Base-by-base conservation (phyloP, 139 green algal species). In the Dunaliella sp. region DNA sequence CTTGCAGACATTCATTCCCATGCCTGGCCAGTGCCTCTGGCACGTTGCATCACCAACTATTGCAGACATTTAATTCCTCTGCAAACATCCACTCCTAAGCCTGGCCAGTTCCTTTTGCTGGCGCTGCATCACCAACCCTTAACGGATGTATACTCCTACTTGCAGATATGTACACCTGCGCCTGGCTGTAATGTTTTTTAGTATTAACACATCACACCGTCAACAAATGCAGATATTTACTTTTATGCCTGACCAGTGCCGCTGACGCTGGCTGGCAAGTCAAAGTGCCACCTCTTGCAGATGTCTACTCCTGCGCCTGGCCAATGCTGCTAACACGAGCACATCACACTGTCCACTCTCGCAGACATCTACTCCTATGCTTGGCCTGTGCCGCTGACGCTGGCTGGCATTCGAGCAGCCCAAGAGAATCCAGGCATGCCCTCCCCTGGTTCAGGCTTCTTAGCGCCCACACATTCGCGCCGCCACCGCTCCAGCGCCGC, bases 311-410 rank as follows among this genome's bases (percentile, higher is more conserved):
- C 2, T 48, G 38, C 1, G 80, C 79, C 1, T 90, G 87, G 87
- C 87, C 87, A 22, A 38, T 90, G 38, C 87, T 83, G 12, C 79
- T 90, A 3, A 85, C 83, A 31, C 33, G 76, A 28, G 35, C 59
- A 65, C 16, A 26, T 21, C 24, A 26, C 12, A 28, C 32, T 72
- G 12, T 16, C n/a, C n/a, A n/a, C 2, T 22, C 12, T 1, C 36
- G 48, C 87, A 90, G 87, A 83, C 24, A 83, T 90, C 30, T 87
- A 75, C 59, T 65, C 87, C 22, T 74, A 74, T 12, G 80, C 79
- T 0, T 90, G 87, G 87, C 87, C 87, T 21, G 59, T 90, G 38
- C 87, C 87, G 12, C 79, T 90, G 24, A 85, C 83, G 26, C 80
- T 82, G 83, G 79, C 77, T 2, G 83, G 38, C 0, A 73, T 90